These are phyloP conservation scores for Candida schatavii DNA, from an alignment of 805 yeast genomes.

Conservation along the genomic window DNA sequence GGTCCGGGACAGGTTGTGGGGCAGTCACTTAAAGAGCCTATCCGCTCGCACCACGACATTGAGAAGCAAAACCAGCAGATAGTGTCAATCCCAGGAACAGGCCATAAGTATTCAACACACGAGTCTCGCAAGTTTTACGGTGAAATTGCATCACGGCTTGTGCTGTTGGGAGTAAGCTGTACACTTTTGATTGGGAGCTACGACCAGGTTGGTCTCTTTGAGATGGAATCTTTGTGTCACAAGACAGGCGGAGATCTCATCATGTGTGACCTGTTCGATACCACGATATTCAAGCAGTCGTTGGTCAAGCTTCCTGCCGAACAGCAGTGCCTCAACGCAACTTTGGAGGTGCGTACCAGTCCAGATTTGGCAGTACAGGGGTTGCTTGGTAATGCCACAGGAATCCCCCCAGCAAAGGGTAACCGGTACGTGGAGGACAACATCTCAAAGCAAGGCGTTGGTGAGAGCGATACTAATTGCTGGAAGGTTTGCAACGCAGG, in stretches of 20 bases:
- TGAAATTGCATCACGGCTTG: constrained; percentile 45
- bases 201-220: constrained; percentile 66
- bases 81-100: constrained; percentile 15
- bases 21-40: constrained; percentile 54
- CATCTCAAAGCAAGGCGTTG: constrained; percentile 38
- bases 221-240: constrained; percentile 58
- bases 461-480: constrained; percentile 51
- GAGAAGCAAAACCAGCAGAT: constrained; percentile 30
- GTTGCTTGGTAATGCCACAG: constrained; percentile 59
- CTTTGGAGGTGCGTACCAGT: constrained; percentile 54
- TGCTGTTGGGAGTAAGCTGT: constrained; percentile 51
- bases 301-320: constrained; percentile 41
- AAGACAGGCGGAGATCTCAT: constrained; percentile 64
- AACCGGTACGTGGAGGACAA: constrained; percentile 16
- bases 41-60: constrained; percentile 66
- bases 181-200: constrained; percentile 63
- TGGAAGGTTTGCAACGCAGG: constrained; percentile 59
- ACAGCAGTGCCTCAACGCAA: constrained; percentile 53
- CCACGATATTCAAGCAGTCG: constrained; percentile 68
- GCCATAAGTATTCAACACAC: constrained; percentile 32
- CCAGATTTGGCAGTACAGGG: constrained; percentile 54
- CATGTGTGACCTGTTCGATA: constrained; percentile 62
- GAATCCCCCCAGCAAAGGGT: constrained; percentile 33
- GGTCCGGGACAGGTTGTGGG: constrained; percentile 66
- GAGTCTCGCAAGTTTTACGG: constrained; percentile 48